A percentile compares a stretch with the other conserved stretches of the same genome.
These are phyloP conservation scores for Anisodus tanguticus DNA, from an alignment of 257 asterid species.

Conservation along the genomic window DNA sequence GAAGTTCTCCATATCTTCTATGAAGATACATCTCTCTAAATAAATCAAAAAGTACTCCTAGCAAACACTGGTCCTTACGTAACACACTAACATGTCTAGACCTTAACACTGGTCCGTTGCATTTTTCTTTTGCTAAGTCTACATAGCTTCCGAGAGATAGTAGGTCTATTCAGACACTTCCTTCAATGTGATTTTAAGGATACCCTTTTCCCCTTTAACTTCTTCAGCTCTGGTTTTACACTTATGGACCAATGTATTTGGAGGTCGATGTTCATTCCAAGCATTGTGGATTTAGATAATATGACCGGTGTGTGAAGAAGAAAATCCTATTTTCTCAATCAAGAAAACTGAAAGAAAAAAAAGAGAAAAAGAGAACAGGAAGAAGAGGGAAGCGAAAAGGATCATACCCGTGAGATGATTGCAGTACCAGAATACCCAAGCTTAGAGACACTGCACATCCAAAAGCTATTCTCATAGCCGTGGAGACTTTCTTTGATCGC, in stretches of 20 bases:
- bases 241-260: not conserved
- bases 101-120: too few species aligned
- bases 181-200: too few species aligned
- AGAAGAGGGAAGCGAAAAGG: conserved; percentile 9
- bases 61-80: too few species aligned
- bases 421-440: conserved; percentile 97
- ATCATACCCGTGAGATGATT: conserved; percentile 80
- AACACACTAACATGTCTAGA: too few species aligned
- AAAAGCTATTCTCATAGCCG: conserved; percentile 80
- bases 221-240: not conserved
- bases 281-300: not conserved
- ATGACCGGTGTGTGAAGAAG: not conserved
- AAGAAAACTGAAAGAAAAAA: not conserved
- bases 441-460: conserved; percentile 91
- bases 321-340: not conserved
- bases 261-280: not conserved
- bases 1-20: too few species aligned
- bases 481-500: conserved; percentile 67
- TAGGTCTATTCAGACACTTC: too few species aligned
- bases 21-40: too few species aligned
- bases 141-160: too few species aligned
- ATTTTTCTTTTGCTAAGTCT: too few species aligned
- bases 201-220: not conserved
- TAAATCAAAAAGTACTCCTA: too few species aligned
- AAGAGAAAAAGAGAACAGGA: not conserved